Conservation (phyloP, 2,329 filamentous ascomycete genomes). For the Ambrosiella xylebori region DNA sequence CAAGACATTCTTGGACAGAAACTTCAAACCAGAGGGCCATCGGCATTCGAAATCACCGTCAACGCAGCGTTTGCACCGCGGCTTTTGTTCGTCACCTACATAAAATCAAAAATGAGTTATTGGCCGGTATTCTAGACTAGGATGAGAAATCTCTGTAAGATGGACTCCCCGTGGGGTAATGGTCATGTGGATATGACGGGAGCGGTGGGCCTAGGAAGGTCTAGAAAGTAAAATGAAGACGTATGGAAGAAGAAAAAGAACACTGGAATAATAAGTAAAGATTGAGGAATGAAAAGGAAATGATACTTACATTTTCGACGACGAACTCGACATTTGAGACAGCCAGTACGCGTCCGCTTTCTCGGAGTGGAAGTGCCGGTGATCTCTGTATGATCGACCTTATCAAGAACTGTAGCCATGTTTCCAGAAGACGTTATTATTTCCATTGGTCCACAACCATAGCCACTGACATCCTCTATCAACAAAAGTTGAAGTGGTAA, state of each 20-base stretch:
- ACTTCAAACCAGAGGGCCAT: conserved; percentile 30
- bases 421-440: not conserved
- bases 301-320: conserved; percentile 28
- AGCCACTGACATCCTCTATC: not conserved
- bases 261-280: not conserved
- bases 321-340: conserved; percentile 30
- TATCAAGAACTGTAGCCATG: no score
- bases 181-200: not conserved
- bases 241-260: not conserved
- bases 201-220: not conserved
- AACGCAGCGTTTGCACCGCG: conserved; percentile 30
- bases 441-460: no score
- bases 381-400: not conserved
- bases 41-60: conserved; percentile 29
- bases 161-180: no score
- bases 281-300: not conserved
- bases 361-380: conserved; percentile 1
- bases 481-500: not conserved
- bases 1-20: conserved; percentile 27
- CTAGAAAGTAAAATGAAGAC: not conserved
- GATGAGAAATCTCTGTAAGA: not conserved
- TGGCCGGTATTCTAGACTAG: not conserved
- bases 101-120: not conserved
- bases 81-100: conserved; percentile 33
- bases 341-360: conserved; percentile 26